phyloP scores from a whole-genome alignment of 2,329 filamentous ascomycete genomes.

The Paradendryphiella salina region DNA sequence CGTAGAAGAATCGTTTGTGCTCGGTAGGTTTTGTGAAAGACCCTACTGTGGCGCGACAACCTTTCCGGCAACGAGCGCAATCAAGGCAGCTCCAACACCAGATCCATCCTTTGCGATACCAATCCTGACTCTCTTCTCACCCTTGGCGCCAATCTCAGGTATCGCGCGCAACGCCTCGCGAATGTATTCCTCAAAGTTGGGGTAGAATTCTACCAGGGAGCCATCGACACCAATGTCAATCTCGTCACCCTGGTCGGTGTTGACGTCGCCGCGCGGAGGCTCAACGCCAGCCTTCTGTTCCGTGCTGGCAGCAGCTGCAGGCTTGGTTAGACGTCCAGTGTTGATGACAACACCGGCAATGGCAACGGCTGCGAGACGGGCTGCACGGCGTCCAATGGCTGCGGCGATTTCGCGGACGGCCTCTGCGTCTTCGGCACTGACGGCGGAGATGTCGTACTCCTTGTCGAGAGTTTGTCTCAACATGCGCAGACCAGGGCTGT shows the following conservation, averaged over 20 bases:
- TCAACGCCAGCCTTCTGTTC: slow-evolving; percentile 43
- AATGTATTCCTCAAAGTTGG: slow-evolving; percentile 85
- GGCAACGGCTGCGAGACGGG: slow-evolving; percentile 83
- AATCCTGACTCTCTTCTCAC: slow-evolving; percentile 86
- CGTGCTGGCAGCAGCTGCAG: slow-evolving; percentile 42
- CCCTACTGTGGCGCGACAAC: slow-evolving; percentile 26
- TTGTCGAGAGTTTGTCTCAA: slow-evolving; percentile 79
- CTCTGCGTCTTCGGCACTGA: slow-evolving; percentile 80
- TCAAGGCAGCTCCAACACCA: slow-evolving; percentile 91
- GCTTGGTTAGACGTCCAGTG: slow-evolving; percentile 67
- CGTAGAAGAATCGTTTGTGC: too few species aligned
- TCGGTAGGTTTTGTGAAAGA: background rate
- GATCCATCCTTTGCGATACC: slow-evolving; percentile 97
- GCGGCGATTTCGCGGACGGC: slow-evolving; percentile 82
- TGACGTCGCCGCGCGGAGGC: slow-evolving; percentile 37
- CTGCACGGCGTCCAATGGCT: slow-evolving; percentile 85
- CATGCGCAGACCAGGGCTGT: slow-evolving; percentile 68
- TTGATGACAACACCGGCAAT: slow-evolving; percentile 83
- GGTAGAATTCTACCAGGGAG: slow-evolving; percentile 93
- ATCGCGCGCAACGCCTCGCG: slow-evolving; percentile 78
- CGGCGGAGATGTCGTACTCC: slow-evolving; percentile 73
- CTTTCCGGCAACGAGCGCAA: slow-evolving; percentile 82
- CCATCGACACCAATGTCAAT: slow-evolving; percentile 95
- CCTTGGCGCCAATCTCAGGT: slow-evolving; percentile 73
- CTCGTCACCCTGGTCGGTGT: slow-evolving; percentile 63